A percentile compares a stretch with the other conserved stretches of the same genome.
Evolutionary conservation across 1,284 basidiomycete genomes (phyloP).

Genomic region (Tilletia walkeri): DNA sequence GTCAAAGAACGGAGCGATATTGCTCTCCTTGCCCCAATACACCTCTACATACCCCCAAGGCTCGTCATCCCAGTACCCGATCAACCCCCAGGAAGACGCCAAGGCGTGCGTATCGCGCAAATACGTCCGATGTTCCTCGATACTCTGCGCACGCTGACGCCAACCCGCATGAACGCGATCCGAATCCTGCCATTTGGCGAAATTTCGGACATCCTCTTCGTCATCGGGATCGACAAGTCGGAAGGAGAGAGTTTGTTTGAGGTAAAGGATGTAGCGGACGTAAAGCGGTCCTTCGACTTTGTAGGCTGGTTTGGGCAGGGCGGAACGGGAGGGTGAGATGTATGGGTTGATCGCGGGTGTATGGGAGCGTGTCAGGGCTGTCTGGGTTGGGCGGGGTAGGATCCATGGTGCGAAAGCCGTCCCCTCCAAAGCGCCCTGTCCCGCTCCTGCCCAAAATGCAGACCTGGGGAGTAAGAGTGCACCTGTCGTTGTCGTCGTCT

Average conservation of each 20-base stretch:
- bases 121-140: conserved; percentile 37
- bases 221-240: conserved; percentile 35
- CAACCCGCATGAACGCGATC: conserved; percentile 50
- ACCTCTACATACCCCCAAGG: conserved; percentile 52
- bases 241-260: conserved; percentile 44
- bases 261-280: conserved; percentile 41
- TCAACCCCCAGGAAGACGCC: conserved; percentile 34
- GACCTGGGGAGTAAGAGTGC: conserved; percentile 36
- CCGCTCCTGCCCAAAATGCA: conserved; percentile 35
- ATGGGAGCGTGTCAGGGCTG: neutral
- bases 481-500: neutral
- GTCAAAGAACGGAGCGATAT: conserved; percentile 36
- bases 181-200: conserved; percentile 46
- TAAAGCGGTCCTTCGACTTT: conserved; percentile 26
- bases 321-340: neutral
- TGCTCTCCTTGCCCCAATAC: conserved; percentile 39
- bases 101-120: conserved; percentile 33
- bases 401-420: neutral
- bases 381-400: neutral
- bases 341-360: neutral
- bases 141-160: conserved; percentile 37
- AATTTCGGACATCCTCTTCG: conserved; percentile 37
- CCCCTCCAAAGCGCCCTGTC: neutral
- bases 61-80: conserved; percentile 51
- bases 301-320: neutral